Conservation (phyloP, 169 alveolate species). For the Eimeria sp. region DNA sequence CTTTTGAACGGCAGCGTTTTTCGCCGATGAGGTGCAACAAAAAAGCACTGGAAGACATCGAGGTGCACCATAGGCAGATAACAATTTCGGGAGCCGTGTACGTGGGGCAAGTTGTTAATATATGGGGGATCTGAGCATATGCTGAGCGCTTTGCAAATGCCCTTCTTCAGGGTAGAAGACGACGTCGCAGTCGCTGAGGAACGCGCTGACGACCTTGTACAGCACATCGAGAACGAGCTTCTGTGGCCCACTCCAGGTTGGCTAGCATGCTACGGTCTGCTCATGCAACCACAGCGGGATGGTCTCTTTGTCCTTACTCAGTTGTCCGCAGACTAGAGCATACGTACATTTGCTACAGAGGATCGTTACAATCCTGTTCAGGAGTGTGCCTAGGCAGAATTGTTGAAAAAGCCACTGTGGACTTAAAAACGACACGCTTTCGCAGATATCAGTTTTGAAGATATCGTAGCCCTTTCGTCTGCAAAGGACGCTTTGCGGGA, state of each 20-base stretch:
- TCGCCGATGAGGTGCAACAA: conserved; percentile 4
- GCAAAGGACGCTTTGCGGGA: conserved; percentile 95
- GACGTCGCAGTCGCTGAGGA: background rate
- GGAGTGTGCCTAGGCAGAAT: no score
- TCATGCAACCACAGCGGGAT: background rate
- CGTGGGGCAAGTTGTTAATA: background rate
- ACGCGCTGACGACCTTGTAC: conserved; percentile 8
- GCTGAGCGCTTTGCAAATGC: background rate
- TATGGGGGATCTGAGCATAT: no score
- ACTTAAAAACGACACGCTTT: background rate
- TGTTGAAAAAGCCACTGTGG: no score
- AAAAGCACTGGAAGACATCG: background rate
- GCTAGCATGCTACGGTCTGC: background rate
- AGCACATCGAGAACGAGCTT: conserved; percentile 22
- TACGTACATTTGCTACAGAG: no score
- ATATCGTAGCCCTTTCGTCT: conserved; percentile 93
- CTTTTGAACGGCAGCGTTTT: background rate
- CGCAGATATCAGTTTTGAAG: conserved; percentile 90
- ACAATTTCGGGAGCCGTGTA: background rate
- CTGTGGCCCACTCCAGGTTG: conserved; percentile 48
- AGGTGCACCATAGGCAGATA: background rate
- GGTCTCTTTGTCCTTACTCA: background rate
- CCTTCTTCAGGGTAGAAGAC: conserved; percentile 10
- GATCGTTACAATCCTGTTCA: no score
- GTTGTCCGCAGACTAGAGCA: no score